Evolutionary conservation across 306 rosid genomes (phyloP).

Genomic region (Quercus alba): DNA sequence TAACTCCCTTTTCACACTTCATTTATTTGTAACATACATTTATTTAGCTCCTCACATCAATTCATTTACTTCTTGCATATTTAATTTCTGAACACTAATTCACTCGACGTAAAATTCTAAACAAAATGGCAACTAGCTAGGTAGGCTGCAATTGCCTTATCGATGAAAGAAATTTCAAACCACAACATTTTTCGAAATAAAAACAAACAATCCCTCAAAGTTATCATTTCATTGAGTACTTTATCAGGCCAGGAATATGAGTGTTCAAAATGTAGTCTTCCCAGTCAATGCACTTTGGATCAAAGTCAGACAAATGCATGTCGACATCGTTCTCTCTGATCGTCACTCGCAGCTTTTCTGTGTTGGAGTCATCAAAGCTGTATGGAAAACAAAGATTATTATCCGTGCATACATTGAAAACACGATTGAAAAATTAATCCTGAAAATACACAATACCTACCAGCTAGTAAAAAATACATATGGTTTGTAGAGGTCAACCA

Average conservation of each 20-base stretch:
- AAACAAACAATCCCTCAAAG: not conserved
- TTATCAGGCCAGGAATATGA: constrained; percentile 42
- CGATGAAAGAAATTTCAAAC: too few relatives aligned
- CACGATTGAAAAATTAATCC: not conserved
- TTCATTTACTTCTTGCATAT: too few relatives aligned
- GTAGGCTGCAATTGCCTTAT: not conserved
- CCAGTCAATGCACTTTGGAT: constrained; percentile 41
- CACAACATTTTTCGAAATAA: too few relatives aligned
- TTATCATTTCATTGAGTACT: constrained; percentile 11
- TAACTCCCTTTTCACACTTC: too few relatives aligned
- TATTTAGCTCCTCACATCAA: too few relatives aligned
- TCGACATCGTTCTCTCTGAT: not conserved
- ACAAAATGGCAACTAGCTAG: not conserved
- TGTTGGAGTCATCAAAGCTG: constrained; percentile 45
- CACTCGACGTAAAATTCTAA: not conserved
- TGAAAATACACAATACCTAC: constrained; percentile 15
- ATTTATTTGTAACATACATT: too few relatives aligned
- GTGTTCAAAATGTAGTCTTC: constrained; percentile 32
- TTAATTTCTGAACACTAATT: not conserved
- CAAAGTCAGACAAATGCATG: constrained; percentile 17
- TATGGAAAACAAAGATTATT: not conserved
- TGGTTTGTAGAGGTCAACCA: constrained; percentile 35
- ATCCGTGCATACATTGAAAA: not conserved
- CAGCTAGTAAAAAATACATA: constrained; percentile 23
- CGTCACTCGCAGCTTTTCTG: constrained; percentile 17